Percentiles rank a stretch among this genome's conserved stretches.
These are phyloP conservation scores for Orbilia ellipsospora DNA, from an alignment of 2,329 filamentous ascomycete genomes.

Conservation along the genomic window DNA sequence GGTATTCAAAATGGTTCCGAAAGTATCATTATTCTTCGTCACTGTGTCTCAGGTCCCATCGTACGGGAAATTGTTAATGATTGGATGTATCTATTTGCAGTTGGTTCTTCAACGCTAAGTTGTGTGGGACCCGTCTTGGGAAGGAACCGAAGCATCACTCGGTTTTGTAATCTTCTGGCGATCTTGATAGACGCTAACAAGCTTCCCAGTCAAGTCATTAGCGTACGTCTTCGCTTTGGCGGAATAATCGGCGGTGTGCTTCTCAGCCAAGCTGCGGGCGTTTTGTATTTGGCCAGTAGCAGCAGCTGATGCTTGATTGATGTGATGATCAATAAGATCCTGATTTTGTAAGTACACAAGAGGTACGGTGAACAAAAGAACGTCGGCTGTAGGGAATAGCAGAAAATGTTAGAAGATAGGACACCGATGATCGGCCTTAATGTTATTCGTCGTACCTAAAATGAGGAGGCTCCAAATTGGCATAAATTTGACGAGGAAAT, in stretches of 20 bases:
- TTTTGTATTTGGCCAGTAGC: conserved; percentile 73
- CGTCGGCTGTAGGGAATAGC: conserved; percentile 63
- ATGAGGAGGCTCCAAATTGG: conserved; percentile 76
- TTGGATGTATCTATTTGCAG: no score
- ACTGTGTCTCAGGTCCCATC: no score
- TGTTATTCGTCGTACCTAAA: conserved; percentile 61
- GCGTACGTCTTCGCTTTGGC: conserved; percentile 75
- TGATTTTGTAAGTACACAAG: conserved; percentile 75
- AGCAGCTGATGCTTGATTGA: conserved; percentile 70
- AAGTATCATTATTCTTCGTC: no score
- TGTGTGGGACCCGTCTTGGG: neutral
- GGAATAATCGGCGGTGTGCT: conserved; percentile 73
- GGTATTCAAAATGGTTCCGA: no score
- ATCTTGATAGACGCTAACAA: conserved; percentile 59
- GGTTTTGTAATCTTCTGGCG: conserved; percentile 71
- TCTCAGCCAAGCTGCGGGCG: conserved; percentile 71
- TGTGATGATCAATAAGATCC: conserved; percentile 74
- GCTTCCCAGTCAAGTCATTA: conserved; percentile 75
- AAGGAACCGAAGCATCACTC: neutral
- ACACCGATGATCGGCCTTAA: neutral
- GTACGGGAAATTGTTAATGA: no score
- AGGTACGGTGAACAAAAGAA: conserved; percentile 71
- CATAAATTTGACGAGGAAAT: conserved; percentile 76
- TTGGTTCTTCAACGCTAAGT: no score
- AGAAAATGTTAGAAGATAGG: no score